Evolutionary conservation across 352 stramenopile genomes (phyloP).

Genomic region (Albugo laibachii): DNA sequence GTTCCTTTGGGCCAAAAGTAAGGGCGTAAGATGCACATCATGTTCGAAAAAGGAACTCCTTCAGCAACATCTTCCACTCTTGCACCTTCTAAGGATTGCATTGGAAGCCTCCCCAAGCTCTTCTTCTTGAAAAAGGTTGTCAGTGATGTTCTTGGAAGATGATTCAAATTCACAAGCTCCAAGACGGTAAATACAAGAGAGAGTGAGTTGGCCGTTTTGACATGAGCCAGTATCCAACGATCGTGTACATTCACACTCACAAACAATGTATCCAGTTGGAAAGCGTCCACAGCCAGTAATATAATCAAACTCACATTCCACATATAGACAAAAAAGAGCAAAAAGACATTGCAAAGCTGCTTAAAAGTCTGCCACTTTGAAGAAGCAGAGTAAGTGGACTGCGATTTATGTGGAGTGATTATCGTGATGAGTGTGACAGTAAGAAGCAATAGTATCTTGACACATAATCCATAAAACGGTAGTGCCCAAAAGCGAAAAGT

Average conservation of each 20-base stretch:
- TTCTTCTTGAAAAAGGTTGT: constrained; percentile 6
- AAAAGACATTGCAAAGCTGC: too few species aligned
- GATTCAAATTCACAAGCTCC: constrained; percentile 57
- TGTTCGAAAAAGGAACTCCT: constrained; percentile 67
- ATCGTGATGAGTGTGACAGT: too few species aligned
- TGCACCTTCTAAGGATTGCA: neutral
- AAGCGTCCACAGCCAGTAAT: constrained; percentile 49
- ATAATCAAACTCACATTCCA: constrained; percentile 34
- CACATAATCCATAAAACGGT: too few species aligned
- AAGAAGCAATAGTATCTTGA: too few species aligned
- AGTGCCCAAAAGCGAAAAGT: too few species aligned
- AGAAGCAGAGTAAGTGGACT: too few species aligned
- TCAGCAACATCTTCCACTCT: constrained; percentile 5
- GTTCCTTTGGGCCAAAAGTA: constrained; percentile 74
- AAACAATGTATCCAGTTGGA: constrained; percentile 36
- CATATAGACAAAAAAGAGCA: constrained; percentile 22
- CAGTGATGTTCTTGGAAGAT: constrained; percentile 30
- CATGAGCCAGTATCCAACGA: constrained; percentile 25
- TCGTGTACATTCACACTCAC: constrained; percentile 26
- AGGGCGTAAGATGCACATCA: constrained; percentile 68
- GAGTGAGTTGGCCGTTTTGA: constrained; percentile 67
- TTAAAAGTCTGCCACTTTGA: too few species aligned
- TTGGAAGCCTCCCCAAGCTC: neutral
- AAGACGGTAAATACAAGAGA: constrained; percentile 72
- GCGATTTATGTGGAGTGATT: too few species aligned